These are phyloP conservation scores for Coccomyxa sp. DNA, from an alignment of 139 green algal genomes.

Conservation along the genomic window DNA sequence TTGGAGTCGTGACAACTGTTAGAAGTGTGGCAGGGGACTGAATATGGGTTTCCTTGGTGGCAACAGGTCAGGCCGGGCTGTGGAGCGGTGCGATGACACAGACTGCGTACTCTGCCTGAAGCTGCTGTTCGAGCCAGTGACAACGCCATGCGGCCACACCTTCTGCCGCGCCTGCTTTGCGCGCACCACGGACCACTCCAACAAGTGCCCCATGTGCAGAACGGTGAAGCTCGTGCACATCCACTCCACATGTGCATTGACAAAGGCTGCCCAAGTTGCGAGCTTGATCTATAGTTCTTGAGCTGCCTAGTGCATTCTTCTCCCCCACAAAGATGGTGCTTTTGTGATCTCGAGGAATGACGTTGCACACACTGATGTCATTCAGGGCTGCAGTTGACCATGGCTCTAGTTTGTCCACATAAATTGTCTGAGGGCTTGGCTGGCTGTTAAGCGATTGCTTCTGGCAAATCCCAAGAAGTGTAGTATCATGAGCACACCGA, in stretches of 20 bases:
- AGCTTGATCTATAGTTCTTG: background rate
- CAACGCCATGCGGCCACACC: conserved; percentile 84
- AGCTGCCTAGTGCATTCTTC: background rate
- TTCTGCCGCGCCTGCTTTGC: conserved; percentile 81
- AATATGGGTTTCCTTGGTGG: no score
- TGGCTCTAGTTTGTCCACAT: no score
- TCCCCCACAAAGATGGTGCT: background rate
- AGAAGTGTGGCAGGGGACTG: no score
- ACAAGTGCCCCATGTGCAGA: conserved; percentile 72
- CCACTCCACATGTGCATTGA: no score
- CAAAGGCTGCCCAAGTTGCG: no score
- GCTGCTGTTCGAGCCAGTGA: conserved; percentile 86
- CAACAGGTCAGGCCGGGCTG: no score
- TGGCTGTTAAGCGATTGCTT: no score
- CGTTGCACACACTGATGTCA: background rate
- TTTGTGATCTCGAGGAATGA: background rate
- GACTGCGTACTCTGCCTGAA: conserved; percentile 86
- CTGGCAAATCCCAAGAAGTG: no score
- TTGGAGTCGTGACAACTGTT: no score
- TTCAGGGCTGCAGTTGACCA: no score
- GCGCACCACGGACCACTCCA: conserved; percentile 70
- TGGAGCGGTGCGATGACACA: conserved; percentile 49
- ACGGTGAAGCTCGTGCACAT: conserved; percentile 36
- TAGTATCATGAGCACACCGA: background rate
- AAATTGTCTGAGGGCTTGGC: no score